Percentiles rank a stretch among this genome's conserved stretches.
phyloP scores from a whole-genome alignment of 2,329 filamentous ascomycete genomes.

The Aspergillus hiratsukae region DNA sequence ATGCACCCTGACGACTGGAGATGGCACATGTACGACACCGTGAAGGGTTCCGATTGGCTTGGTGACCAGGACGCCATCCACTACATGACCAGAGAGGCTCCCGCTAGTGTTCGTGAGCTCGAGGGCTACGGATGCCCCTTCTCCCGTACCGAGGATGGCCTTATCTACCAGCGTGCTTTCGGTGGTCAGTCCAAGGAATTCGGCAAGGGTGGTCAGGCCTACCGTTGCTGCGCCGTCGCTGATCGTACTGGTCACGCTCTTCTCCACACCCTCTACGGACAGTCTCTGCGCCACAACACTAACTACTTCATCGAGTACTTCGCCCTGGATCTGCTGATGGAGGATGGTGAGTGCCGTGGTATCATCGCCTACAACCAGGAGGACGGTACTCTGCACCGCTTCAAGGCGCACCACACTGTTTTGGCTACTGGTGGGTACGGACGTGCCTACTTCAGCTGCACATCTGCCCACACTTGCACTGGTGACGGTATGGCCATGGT shows the following conservation, averaged over 20 bases:
- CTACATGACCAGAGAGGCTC: conserved; percentile 96
- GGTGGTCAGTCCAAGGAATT: conserved; percentile 94
- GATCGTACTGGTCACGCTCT: conserved; percentile 97
- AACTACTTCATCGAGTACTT: conserved; percentile 99
- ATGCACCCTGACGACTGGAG: conserved; percentile 99
- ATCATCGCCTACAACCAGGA: conserved; percentile 98
- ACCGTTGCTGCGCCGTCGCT: conserved; percentile 92
- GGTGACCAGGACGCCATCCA: conserved; percentile 97
- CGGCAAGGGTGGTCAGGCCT: conserved; percentile 96
- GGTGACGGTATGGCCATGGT: conserved; percentile 99
- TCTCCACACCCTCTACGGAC: conserved; percentile 96
- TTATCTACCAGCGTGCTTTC: conserved; percentile 97
- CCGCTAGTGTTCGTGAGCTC: conserved; percentile 85
- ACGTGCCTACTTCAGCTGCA: conserved; percentile 97
- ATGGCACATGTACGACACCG: conserved; percentile 99
- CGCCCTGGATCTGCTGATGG: conserved; percentile 93
- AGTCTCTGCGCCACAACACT: conserved; percentile 94
- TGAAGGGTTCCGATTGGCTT: conserved; percentile 96
- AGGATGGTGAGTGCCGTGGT: conserved; percentile 93
- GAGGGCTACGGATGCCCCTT: conserved; percentile 98
- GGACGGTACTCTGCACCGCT: conserved; percentile 94
- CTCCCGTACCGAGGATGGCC: conserved; percentile 85
- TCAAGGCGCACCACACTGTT: conserved; percentile 95
- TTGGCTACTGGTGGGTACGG: conserved; percentile 96
- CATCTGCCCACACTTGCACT: conserved; percentile 95